A percentile compares a stretch with the other conserved stretches of the same genome.
These are phyloP conservation scores for Fusarium coicis DNA, from an alignment of 2,329 filamentous ascomycete species.

Conservation along the genomic window DNA sequence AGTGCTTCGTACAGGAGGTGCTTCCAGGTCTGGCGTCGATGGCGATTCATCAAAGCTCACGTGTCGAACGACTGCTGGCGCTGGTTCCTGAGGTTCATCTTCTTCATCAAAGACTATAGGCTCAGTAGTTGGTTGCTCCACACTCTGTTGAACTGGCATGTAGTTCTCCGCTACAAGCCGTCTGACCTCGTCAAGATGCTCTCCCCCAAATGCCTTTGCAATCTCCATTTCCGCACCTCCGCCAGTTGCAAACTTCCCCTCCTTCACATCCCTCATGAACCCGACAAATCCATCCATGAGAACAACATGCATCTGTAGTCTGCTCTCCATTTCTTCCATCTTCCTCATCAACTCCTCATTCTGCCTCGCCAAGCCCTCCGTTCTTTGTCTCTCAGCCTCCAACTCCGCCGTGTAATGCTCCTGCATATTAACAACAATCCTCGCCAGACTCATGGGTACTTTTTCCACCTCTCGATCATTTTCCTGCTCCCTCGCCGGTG, in stretches of 20 bases:
- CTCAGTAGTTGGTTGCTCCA: not conserved
- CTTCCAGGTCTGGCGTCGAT: conserved; percentile 11
- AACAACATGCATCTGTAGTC: conserved; percentile 32
- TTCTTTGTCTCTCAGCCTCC: conserved; percentile 15
- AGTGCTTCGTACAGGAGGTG: conserved; percentile 26
- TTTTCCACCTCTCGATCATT: not conserved
- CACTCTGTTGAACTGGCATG: not conserved
- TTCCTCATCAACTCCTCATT: not conserved
- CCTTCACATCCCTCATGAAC: conserved; percentile 33
- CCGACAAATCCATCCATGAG: conserved; percentile 36
- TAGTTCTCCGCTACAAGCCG: not conserved
- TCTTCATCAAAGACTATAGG: not conserved
- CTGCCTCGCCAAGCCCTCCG: not conserved
- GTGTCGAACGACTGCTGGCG: not conserved
- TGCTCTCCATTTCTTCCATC: conserved; percentile 19
- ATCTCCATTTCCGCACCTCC: conserved; percentile 10
- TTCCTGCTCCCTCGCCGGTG: accelerated
- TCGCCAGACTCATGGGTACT: conserved; percentile 19
- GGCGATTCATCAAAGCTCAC: conserved; percentile 22
- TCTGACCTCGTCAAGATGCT: conserved; percentile 1
- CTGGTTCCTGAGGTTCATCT: not conserved
- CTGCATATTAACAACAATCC: conserved; percentile 36
- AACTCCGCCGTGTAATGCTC: conserved; percentile 36
- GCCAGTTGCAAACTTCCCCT: not conserved
- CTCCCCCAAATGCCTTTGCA: conserved; percentile 11